phyloP scores from a whole-genome alignment of 78 protist species.

The Dictyostelium brefeldianum region DNA sequence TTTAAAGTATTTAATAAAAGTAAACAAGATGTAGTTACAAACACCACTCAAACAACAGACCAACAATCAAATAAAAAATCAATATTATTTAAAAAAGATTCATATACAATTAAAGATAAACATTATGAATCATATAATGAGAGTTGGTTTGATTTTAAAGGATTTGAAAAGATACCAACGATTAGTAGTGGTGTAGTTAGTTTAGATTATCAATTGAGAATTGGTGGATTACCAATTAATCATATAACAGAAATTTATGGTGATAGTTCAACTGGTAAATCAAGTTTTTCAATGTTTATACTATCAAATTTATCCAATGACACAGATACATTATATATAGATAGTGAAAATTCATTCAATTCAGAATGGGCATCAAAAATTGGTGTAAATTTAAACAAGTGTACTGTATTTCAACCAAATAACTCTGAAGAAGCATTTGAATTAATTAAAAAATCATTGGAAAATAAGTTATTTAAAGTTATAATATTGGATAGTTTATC shows the following conservation, averaged over 20 bases:
- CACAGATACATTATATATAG: conserved; percentile 21
- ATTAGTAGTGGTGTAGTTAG: conserved; percentile 19
- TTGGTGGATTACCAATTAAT: conserved; percentile 58
- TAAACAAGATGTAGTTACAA: neutral
- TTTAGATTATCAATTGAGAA: conserved; percentile 36
- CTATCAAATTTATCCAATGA: neutral
- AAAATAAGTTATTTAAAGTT: neutral
- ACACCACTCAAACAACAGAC: neutral
- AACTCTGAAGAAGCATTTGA: conserved; percentile 41
- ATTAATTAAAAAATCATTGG: conserved; percentile 11
- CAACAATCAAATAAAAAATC: neutral
- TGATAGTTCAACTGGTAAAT: conserved; percentile 55
- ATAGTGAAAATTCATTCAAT: conserved; percentile 61
- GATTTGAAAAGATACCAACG: conserved; percentile 37
- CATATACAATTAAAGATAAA: neutral
- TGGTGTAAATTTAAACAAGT: conserved; percentile 7
- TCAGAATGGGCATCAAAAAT: conserved; percentile 41
- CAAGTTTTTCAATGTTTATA: conserved; percentile 38
- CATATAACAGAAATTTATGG: conserved; percentile 63
- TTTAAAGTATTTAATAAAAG: neutral
- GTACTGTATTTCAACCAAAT: conserved; percentile 32
- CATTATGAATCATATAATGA: conserved; percentile 34
- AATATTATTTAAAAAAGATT: neutral
- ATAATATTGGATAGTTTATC: conserved; percentile 33
- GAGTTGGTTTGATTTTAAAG: conserved; percentile 56